Conservation (phyloP, 371 early-diverging fungal species). For the Mortierella sp. region DNA sequence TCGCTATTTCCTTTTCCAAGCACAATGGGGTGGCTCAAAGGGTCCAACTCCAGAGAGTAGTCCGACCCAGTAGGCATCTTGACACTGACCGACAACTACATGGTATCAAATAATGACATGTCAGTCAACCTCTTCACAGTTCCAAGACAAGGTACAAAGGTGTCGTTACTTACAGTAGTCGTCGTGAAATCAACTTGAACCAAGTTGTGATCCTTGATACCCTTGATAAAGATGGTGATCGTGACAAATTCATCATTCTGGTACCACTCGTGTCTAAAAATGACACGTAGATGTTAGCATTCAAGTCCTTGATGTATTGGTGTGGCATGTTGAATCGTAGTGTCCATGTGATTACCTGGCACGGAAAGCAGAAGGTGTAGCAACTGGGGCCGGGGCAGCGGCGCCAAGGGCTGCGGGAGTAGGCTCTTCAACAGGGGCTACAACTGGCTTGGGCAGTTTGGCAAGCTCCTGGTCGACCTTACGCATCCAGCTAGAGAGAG, state of each 20-base stretch:
- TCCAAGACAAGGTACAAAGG: no score
- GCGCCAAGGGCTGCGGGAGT: constrained; percentile 5
- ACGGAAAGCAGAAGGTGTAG: constrained; percentile 33
- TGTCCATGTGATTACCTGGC: constrained; percentile 24
- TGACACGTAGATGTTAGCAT: no score
- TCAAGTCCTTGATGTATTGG: neutral
- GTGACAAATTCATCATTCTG: constrained; percentile 92
- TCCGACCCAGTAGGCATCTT: constrained; percentile 83
- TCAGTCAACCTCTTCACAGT: no score
- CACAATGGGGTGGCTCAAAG: constrained; percentile 79
- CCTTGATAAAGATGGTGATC: constrained; percentile 90
- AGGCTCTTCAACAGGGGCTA: constrained; percentile 8
- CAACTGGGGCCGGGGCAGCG: constrained; percentile 12
- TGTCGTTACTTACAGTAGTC: constrained; percentile 57
- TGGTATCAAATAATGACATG: no score
- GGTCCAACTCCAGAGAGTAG: constrained; percentile 84
- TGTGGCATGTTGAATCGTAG: neutral
- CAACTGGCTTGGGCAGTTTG: constrained; percentile 27
- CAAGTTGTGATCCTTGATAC: constrained; percentile 72
- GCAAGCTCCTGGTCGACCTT: constrained; percentile 60
- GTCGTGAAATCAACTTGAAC: constrained; percentile 74
- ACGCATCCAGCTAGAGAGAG: constrained; percentile 66
- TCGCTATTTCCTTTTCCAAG: constrained; percentile 76
- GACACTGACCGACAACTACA: constrained; percentile 71
- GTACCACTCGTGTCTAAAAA: constrained; percentile 93